phyloP scores from a whole-genome alignment of 208 protist genomes.

The Leishmania braziliensis region DNA sequence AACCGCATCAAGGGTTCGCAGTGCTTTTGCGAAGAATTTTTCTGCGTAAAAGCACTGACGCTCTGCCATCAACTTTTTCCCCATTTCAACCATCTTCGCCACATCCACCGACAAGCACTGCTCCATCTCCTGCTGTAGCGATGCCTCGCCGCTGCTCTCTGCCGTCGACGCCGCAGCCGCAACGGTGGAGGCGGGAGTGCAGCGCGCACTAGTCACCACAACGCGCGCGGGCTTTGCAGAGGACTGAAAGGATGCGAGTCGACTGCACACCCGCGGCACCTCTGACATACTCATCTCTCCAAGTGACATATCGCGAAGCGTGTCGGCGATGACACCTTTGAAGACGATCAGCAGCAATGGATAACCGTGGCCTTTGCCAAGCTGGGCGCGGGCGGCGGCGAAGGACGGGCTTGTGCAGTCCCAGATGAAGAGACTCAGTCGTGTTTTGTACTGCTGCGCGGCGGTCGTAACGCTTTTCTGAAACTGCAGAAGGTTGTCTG shows the following conservation, averaged over 20 bases:
- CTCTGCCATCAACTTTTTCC: constrained; percentile 55
- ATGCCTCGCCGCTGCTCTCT: neutral
- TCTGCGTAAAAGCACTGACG: constrained; percentile 75
- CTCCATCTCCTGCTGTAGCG: neutral
- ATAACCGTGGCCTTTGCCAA: constrained; percentile 51
- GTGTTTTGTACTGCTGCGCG: constrained; percentile 14
- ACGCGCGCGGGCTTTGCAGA: constrained; percentile 37
- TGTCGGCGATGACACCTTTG: constrained; percentile 58
- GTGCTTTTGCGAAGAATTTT: constrained; percentile 80
- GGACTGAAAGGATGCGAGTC: constrained; percentile 57
- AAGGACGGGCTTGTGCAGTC: constrained; percentile 65
- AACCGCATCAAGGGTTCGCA: constrained; percentile 68
- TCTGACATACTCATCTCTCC: constrained; percentile 24
- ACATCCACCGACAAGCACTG: constrained; percentile 69
- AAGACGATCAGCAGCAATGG: constrained; percentile 71
- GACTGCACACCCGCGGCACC: constrained; percentile 54
- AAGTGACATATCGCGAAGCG: constrained; percentile 39
- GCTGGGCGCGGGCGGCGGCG: constrained; percentile 50
- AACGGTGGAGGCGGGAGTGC: neutral
- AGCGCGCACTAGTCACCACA: neutral
- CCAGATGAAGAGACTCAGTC: constrained; percentile 64
- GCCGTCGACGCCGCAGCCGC: neutral
- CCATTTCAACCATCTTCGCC: constrained; percentile 63
- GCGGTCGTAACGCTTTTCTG: constrained; percentile 34
- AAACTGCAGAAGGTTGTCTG: constrained; percentile 37